Base-by-base conservation (phyloP, 2,329 filamentous ascomycete genomes). In the Myriosclerotinia duriaeana region DNA sequence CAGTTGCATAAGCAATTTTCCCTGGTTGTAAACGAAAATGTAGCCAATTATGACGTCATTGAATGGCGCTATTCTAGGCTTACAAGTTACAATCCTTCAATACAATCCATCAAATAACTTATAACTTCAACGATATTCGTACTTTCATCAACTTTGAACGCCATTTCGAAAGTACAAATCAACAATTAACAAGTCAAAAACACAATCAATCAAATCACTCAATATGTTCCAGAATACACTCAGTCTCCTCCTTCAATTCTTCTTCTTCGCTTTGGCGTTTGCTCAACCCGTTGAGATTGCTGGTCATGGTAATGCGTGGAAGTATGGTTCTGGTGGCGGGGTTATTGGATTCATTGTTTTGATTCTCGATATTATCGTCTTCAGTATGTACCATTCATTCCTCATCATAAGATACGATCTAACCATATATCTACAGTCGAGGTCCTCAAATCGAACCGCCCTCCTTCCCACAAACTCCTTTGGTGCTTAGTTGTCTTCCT, bases 401-500 rank as follows among this genome's bases (percentile, higher is more conserved):
- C 7, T 40, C n/a, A 48, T 12, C 56, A 6, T 5, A 2, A 20
- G 11, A 12, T 46, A 50, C 30, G 12, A 44, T 60, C 65, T 55
- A 66, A 66, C 36, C 46, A 17, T 65, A 2, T 20, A n/a, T 48
- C 36, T 69, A 26, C 70, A 89, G 86, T 88, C 72, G 87, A 89
- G 77, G 83, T 89, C 70, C 78, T 89, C 66, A 85, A 88, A 77
- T 88, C 86, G 52, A 87, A 83, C 76, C 85, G 86, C 67, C 81
- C 85, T 5, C 78, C 82, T 26, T 75, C 78, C 26, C 79, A 82
- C 76, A 89, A 89, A 79, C 75, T 89, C 3, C 78, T 88, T 40
- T 89, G 87, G 87, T 84, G 81, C 59, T 78, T 88, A 0, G 78
- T 87, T 53, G 85, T 89, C 72, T 88, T 89, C 79, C 76, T 89